Conservation (phyloP, 352 stramenopile species). For the Globisporangium emineosum region DNA sequence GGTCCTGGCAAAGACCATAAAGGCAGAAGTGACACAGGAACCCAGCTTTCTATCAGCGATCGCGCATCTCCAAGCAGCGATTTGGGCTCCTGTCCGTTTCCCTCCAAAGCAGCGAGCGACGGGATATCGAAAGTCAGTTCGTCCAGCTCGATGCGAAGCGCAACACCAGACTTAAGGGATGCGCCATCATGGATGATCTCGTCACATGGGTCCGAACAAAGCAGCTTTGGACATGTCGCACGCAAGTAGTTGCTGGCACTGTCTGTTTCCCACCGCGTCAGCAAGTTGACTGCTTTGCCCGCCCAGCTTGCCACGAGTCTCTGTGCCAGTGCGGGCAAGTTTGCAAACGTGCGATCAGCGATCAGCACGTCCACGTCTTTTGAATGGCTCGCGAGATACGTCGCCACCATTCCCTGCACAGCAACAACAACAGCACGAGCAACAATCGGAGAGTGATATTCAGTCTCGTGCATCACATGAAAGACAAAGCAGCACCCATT, state of each 20-base stretch:
- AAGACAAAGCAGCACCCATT: neutral
- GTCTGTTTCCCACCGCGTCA: constrained; percentile 83
- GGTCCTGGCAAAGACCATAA: constrained; percentile 11
- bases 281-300: constrained; percentile 48
- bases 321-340: constrained; percentile 71
- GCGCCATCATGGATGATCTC: constrained; percentile 82
- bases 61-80: constrained; percentile 8
- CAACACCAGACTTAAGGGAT: constrained; percentile 81
- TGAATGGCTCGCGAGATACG: constrained; percentile 58
- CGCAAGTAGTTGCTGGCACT: constrained; percentile 74
- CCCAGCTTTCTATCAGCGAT: neutral
- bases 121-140: constrained; percentile 40
- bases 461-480: neutral
- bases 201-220: constrained; percentile 80
- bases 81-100: constrained; percentile 8
- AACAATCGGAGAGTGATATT: neutral
- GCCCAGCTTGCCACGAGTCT: constrained; percentile 77
- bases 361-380: constrained; percentile 65
- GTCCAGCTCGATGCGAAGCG: constrained; percentile 57
- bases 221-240: constrained; percentile 69
- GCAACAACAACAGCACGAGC: neutral
- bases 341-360: constrained; percentile 80
- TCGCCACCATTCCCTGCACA: constrained; percentile 59
- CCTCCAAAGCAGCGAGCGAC: neutral
- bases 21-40: constrained; percentile 12